Percentiles rank a stretch among this genome's conserved stretches.
phyloP scores from a whole-genome alignment of 495 filamentous ascomycete species.

The Cercophora sp. region DNA sequence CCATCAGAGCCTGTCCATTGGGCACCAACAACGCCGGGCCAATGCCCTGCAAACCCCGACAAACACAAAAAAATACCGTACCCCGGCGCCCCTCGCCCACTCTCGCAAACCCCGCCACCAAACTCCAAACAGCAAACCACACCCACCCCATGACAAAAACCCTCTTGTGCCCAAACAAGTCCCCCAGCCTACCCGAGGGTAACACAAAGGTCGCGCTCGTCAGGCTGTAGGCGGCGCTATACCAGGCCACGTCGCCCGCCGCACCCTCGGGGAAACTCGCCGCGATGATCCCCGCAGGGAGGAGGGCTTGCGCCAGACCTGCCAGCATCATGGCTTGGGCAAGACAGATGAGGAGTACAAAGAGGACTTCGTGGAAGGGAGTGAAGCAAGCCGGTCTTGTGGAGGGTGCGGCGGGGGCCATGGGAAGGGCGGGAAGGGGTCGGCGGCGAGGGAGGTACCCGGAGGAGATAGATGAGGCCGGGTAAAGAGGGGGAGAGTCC shows the following conservation, averaged over 20 bases:
- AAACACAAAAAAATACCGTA: conserved; percentile 55
- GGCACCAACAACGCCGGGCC: conserved; percentile 59
- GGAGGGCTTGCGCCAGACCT: conserved; percentile 36
- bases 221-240: conserved; percentile 51
- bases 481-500: too few species aligned
- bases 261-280: conserved; percentile 37
- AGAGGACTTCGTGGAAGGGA: conserved; percentile 12
- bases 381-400: neutral
- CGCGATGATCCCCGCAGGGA: conserved; percentile 42
- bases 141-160: conserved; percentile 61
- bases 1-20: conserved; percentile 59
- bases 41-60: conserved; percentile 58
- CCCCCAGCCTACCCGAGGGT: conserved; percentile 61
- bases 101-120: conserved; percentile 55
- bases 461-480: too few species aligned
- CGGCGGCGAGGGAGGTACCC: neutral
- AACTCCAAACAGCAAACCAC: conserved; percentile 63
- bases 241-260: conserved; percentile 47
- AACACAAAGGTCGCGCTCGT: conserved; percentile 70
- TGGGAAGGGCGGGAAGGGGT: neutral
- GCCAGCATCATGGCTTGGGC: conserved; percentile 35
- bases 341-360: conserved; percentile 17
- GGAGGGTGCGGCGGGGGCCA: neutral
- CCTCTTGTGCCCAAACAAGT: conserved; percentile 61
- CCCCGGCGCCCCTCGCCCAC: conserved; percentile 17